Evolutionary conservation across 2,329 filamentous ascomycete species (phyloP), one percentile per base, ranked within the genome.

Genomic region (Emydomyces testavorans): DNA sequence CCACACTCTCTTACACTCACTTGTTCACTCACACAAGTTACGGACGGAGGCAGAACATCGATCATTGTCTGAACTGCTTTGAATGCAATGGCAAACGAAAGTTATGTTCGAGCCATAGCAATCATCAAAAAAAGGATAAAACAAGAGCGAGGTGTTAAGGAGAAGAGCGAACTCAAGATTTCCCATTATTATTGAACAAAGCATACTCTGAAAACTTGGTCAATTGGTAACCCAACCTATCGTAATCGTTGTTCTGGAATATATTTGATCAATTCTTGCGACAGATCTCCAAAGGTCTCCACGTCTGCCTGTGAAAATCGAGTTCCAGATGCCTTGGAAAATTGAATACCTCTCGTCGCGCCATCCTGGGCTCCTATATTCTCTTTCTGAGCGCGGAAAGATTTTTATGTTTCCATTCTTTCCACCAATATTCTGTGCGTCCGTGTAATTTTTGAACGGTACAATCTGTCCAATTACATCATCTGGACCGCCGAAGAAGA

Each of bases 381-480:
- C 29, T 21, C 38, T n/a, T 51, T 18, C 31, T 46, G 46, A 6
- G 10, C 6, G 13, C 13, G 11, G 10, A 50, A 20, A 7, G 48
- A 36, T 24, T 46, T 41, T 23, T 50, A 0, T 31, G 40, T 3
- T 55, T 54, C 63, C 63, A 66, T 2, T 47, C 58, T 6, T 52
- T 56, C 62, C 63, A 65, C 59, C 57, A 63, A 0, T 54, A 53
- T 23, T 59, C 56, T 0, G 62, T 62, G 1, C 65, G 40, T 48
- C 61, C 61, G 0, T 63, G 61, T 6, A 66, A 57, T 7, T 63
- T 53, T 4, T 54, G 40, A 0, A 59, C 57, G 21, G n/a, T n/a
- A n/a, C n/a, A n/a, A 65, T 59, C 4, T 57, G 53, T 1, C 53
- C 48, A 0, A 65, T 23, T 5, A 61, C 35, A 1, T 64, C 60